These are phyloP conservation scores for Naganishia sp. DNA, from an alignment of 1,284 basidiomycete species.

Conservation along the genomic window DNA sequence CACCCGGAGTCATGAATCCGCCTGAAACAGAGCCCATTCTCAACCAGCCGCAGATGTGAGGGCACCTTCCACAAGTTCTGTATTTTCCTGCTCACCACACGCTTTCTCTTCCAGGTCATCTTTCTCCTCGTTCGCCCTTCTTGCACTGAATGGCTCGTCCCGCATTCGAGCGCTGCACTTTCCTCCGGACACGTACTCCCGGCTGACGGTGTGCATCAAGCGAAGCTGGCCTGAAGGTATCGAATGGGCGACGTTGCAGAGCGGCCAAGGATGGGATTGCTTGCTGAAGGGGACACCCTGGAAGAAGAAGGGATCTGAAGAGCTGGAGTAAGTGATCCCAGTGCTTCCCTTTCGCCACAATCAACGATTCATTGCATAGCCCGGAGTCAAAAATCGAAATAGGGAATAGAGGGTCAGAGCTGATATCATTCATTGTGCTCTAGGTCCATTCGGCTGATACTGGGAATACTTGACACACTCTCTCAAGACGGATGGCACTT, in stretches of 20 bases:
- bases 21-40: too few relatives aligned
- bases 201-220: constrained; percentile 7
- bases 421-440: neutral
- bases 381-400: too few relatives aligned
- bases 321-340: constrained; percentile 16
- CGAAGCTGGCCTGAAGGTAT: constrained; percentile 16
- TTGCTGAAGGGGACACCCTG: constrained; percentile 18
- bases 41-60: too few relatives aligned
- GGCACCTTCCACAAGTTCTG: too few relatives aligned
- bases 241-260: constrained; percentile 27
- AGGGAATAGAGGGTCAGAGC: neutral
- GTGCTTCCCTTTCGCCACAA: too few relatives aligned
- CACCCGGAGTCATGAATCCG: too few relatives aligned
- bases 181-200: constrained; percentile 14
- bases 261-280: constrained; percentile 20
- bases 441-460: constrained; percentile 26
- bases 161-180: constrained; percentile 19
- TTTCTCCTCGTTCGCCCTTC: constrained; percentile 7
- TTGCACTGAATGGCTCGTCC: constrained; percentile 15
- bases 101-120: too few relatives aligned
- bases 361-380: too few relatives aligned
- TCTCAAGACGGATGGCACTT: constrained; percentile 23
- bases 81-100: too few relatives aligned
- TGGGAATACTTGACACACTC: constrained; percentile 7
- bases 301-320: constrained; percentile 26